Base-by-base conservation (phyloP, 2,329 filamentous ascomycete genomes). In the Plectosphaerella plurivora region DNA sequence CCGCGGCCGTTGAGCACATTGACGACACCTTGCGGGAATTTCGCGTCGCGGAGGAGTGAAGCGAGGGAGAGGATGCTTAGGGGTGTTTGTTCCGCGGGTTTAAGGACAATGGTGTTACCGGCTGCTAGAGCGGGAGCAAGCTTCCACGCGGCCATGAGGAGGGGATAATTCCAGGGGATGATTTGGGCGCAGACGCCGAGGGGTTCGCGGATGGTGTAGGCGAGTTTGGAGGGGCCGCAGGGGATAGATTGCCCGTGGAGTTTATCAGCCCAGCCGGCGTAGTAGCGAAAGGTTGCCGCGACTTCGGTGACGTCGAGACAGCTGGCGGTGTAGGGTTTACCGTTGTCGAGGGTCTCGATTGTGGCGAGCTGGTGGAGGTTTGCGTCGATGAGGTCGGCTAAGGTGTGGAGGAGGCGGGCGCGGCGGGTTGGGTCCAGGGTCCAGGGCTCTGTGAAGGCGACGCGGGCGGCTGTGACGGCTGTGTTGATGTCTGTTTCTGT, bases 101-200 rank as follows among this genome's bases (percentile, higher is more conserved):
- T 85, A 42, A 84, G 68, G 47, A 84, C 72, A 47, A 84, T 68
- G 1, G 78, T 79, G 63, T 84, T 84, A 49, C 81, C 81, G 52
- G 78, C 77, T 20, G 78, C 78, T 41, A 84, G 60, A 11, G 81
- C 81, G 41, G 86, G 86, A 20, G 84, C 87, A 9, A 68, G 52
- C 55, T 68, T 91, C 86, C 87, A 89, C 5, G 83, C 84, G 15
- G 87, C 87, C 82, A 92, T 91, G 20, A 79, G 76, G 2, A 93
- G 75, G 2, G 89, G 89, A 59, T 87, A 91, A 67, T 93, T 93
- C 87, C 88, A 93, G 11, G 88, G 88, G 54, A 91, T 89, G 57
- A 92, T 91, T 68, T 79, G 78, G 15, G 81, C 89, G 59, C 88
- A 89, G 0, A 94, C 89, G 37, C 89, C 89, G 35, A 93, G 72